phyloP scores from a whole-genome alignment of 345 rosid genomes.

The Laguncularia racemosa region DNA sequence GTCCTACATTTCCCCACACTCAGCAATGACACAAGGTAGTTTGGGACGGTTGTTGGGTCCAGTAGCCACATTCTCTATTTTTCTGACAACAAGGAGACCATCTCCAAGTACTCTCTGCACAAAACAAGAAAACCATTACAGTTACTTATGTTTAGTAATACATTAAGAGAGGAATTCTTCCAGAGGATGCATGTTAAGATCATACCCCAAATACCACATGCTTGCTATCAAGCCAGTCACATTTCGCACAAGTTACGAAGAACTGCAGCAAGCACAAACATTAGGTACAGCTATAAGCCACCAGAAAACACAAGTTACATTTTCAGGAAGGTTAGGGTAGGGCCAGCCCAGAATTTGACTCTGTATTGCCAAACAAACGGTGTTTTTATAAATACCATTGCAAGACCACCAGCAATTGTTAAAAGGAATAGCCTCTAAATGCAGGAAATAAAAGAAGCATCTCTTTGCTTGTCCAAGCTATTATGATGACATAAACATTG shows the following conservation, averaged over 20 bases:
- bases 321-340: neutral
- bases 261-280: constrained; percentile 49
- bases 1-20: constrained; percentile 90
- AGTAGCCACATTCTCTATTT: constrained; percentile 91
- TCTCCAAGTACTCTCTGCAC: constrained; percentile 87
- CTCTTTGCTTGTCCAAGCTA: too few relatives aligned
- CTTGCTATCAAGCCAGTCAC: constrained; percentile 98
- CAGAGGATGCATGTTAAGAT: neutral
- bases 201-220: constrained; percentile 98
- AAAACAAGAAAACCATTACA: neutral
- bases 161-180: neutral
- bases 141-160: neutral
- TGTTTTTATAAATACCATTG: too few relatives aligned
- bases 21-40: constrained; percentile 63
- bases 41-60: constrained; percentile 94
- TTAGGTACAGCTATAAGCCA: neutral
- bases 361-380: too few relatives aligned
- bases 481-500: too few relatives aligned
- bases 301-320: neutral
- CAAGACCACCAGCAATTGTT: too few relatives aligned
- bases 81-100: constrained; percentile 73
- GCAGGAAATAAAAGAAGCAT: too few relatives aligned
- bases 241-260: constrained; percentile 88
- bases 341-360: too few relatives aligned
- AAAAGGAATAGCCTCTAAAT: too few relatives aligned